Conservation (phyloP, 768 basidiomycete species). For the Leucosporidium scottii region DNA sequence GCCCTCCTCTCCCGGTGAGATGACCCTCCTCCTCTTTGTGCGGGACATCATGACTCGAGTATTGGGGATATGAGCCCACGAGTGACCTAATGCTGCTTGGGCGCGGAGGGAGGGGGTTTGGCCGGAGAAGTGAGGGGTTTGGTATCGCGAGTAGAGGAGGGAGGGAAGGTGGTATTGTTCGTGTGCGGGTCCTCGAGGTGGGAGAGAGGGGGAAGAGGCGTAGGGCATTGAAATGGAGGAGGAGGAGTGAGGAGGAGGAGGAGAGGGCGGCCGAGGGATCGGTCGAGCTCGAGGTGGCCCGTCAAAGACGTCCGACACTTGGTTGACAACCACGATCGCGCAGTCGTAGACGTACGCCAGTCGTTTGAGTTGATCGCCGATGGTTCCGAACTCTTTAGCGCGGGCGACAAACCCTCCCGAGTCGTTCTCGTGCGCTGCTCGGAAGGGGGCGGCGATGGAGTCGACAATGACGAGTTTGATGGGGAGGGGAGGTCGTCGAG, state of each 20-base stretch:
- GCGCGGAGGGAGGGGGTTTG: background rate
- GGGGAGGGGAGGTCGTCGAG: conserved; percentile 55
- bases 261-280: background rate
- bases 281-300: background rate
- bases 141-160: conserved; percentile 21
- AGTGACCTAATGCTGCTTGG: conserved; percentile 21
- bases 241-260: background rate
- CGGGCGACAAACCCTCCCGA: conserved; percentile 63
- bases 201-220: background rate
- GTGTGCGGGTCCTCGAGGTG: conserved; percentile 9
- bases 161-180: conserved; percentile 11
- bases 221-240: no score
- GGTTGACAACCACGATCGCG: conserved; percentile 79
- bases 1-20: background rate
- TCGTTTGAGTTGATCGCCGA: conserved; percentile 63
- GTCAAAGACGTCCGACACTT: conserved; percentile 73
- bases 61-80: conserved; percentile 19
- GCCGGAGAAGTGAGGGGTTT: conserved; percentile 15
- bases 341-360: conserved; percentile 60
- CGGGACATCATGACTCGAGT: conserved; percentile 2
- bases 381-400: conserved; percentile 58
- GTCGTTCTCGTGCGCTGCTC: conserved; percentile 55
- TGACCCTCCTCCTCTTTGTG: background rate
- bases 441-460: conserved; percentile 78
- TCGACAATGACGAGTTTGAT: conserved; percentile 78